Evolutionary conservation across 257 asterid genomes (phyloP), one percentile per base, ranked within the genome.

Genomic region (Penstemon barbatus): DNA sequence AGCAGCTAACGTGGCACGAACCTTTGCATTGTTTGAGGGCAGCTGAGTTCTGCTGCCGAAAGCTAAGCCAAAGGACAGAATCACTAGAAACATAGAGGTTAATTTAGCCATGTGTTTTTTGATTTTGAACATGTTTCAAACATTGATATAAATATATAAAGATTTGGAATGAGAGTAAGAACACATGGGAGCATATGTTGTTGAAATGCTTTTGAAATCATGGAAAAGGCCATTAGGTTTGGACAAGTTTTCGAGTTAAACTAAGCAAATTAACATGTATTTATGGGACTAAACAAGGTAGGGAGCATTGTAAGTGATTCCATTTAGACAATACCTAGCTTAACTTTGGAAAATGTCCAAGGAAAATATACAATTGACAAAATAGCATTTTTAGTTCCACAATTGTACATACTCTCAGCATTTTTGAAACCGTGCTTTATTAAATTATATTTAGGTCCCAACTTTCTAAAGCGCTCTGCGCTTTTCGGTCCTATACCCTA

Each of bases 31-130:
- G 51, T 38, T 33, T 36, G 68, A 38, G 5, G 56, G 44, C 18
- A 44, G 69, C 4, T 59, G 75, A 57, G 77, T 60, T 53, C 71
- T 76, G 70, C 58, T 61, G 54, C 15, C 57, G 40, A 71, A 46
- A 40, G 70, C 51, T 49, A 70, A 57, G 67, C 40, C 54, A 52
- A 52, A 71, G 3, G 69, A 46, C 15, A 79, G 37, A 46, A 75
- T 6, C 43, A 49, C 70, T 45, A 66, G 56, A 45, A 57, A 8
- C 15, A 18, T 57, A 51, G 13, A 63, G 33, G 66, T 41, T 15
- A 63, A 13, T 49, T 5, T 62, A 5, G 42, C 38, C 81, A 77
- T 77, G 45, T 65, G 54, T 65, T 59, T 4, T 8, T 1, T 25
- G 9, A 49, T 52, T 54, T 4, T 58, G 72, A 19, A 40, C 5